Evolutionary conservation across 352 stramenopile species (phyloP).

Genomic region (Globisporangium okanoganense): DNA sequence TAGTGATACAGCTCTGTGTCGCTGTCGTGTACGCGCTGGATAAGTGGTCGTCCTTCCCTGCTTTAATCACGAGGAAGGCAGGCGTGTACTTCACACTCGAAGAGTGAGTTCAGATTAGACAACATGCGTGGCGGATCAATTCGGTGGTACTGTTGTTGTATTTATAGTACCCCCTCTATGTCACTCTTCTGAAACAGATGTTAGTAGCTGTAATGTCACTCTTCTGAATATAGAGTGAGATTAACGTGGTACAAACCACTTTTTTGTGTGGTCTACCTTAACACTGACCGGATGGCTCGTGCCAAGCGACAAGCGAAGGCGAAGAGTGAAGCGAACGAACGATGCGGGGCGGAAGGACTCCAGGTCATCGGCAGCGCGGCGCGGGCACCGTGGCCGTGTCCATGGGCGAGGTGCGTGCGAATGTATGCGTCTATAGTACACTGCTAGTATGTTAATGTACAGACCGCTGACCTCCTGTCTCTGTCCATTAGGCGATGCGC

Average conservation of each 20-base stretch:
- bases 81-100: background rate
- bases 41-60: background rate
- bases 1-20: background rate
- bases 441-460: background rate
- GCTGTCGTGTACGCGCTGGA: background rate
- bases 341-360: slow-evolving; percentile 11
- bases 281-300: background rate
- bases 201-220: no score
- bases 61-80: background rate
- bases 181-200: no score
- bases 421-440: background rate
- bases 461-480: background rate
- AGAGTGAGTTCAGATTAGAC: background rate
- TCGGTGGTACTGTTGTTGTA: no score
- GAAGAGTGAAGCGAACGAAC: slow-evolving; percentile 20
- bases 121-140: no score
- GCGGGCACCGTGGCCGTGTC: slow-evolving; percentile 87
- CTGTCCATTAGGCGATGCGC: slow-evolving; percentile 32
- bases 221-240: no score
- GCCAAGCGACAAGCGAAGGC: background rate
- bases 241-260: no score
- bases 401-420: slow-evolving; percentile 54
- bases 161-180: no score
- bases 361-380: slow-evolving; percentile 82
- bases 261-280: background rate